Conservation (phyloP, 2,329 filamentous ascomycete species). For the Fusarium guadeloupense region DNA sequence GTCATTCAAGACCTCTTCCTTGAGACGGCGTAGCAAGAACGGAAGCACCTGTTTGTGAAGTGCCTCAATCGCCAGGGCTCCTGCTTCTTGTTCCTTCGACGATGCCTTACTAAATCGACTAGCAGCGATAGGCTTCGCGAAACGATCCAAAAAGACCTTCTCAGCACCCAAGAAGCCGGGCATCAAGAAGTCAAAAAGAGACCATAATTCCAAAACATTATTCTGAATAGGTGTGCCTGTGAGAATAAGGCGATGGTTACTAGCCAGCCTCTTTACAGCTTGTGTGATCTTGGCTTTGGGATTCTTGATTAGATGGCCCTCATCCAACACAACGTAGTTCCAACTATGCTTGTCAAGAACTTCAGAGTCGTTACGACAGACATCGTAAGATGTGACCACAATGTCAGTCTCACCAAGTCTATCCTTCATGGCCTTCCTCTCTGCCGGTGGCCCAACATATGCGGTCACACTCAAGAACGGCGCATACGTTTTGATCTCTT, state of each 20-base stretch:
- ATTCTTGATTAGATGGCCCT: constrained; percentile 99
- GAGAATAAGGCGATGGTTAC: constrained; percentile 94
- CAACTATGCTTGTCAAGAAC: constrained; percentile 83
- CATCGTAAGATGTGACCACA: constrained; percentile 97
- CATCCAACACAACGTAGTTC: constrained; percentile 98
- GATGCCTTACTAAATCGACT: constrained; percentile 97
- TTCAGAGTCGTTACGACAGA: constrained; percentile 95
- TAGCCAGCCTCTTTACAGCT: constrained; percentile 87
- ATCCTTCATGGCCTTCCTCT: constrained; percentile 76
- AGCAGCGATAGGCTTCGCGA: constrained; percentile 93
- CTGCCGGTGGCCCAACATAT: constrained; percentile 88
- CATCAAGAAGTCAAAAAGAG: constrained; percentile 98
- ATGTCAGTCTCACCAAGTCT: constrained; percentile 83
- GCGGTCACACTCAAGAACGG: constrained; percentile 90
- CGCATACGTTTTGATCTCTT: constrained; percentile 94
- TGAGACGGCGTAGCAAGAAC: constrained; percentile 93
- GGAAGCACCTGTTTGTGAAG: constrained; percentile 97
- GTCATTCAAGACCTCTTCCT: constrained; percentile 97
- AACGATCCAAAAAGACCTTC: constrained; percentile 95
- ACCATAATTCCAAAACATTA: constrained; percentile 97
- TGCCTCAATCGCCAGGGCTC: constrained; percentile 95
- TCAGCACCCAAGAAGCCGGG: constrained; percentile 94
- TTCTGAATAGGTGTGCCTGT: constrained; percentile 98
- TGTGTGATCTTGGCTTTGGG: constrained; percentile 95
- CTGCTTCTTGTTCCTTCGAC: constrained; percentile 97